Conservation (phyloP, 2,329 filamentous ascomycete genomes). For the Pseudogymnoascus sp. region DNA sequence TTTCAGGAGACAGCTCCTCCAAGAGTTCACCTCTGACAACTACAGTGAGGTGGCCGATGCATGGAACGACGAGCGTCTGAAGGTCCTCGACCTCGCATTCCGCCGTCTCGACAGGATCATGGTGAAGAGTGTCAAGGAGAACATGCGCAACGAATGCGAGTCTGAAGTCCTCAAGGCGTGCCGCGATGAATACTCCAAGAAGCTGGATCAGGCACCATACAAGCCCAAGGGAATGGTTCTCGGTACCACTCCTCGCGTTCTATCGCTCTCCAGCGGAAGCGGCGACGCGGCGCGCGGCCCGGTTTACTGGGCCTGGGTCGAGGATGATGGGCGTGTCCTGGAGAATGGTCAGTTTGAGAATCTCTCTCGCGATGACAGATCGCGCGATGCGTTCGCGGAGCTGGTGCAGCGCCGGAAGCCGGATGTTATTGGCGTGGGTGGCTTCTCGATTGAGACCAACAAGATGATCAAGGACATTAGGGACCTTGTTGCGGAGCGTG, state of each 20-base stretch:
- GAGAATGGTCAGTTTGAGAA: slow-evolving; percentile 86
- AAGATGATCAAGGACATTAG: slow-evolving; percentile 76
- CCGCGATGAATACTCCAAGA: slow-evolving; percentile 79
- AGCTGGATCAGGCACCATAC: slow-evolving; percentile 90
- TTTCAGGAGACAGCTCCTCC: slow-evolving; percentile 69
- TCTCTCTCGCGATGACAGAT: slow-evolving; percentile 61
- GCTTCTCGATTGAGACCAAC: slow-evolving; percentile 79
- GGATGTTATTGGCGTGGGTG: slow-evolving; percentile 84
- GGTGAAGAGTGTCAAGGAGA: slow-evolving; percentile 88
- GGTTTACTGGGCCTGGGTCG: slow-evolving; percentile 84
- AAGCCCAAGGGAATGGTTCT: slow-evolving; percentile 89
- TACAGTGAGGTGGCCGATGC: slow-evolving; percentile 90
- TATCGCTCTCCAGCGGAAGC: slow-evolving; percentile 80
- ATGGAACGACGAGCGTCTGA: slow-evolving; percentile 83
- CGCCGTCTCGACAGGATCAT: slow-evolving; percentile 76
- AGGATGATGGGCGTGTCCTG: slow-evolving; percentile 81
- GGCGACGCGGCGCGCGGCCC: slow-evolving; percentile 61
- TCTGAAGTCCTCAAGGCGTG: slow-evolving; percentile 83
- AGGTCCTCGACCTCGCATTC: slow-evolving; percentile 75
- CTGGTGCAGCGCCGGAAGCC: slow-evolving; percentile 72
- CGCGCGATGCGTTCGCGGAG: slow-evolving; percentile 64
- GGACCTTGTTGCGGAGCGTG: slow-evolving; percentile 67
- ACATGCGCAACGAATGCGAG: slow-evolving; percentile 86
- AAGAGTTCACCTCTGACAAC: slow-evolving; percentile 87
- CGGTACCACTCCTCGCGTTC: slow-evolving; percentile 78